Evolutionary conservation across 2,329 filamentous ascomycete genomes (phyloP), one percentile per base, ranked within the genome.

Genomic region (Podosphaera leucotricha): DNA sequence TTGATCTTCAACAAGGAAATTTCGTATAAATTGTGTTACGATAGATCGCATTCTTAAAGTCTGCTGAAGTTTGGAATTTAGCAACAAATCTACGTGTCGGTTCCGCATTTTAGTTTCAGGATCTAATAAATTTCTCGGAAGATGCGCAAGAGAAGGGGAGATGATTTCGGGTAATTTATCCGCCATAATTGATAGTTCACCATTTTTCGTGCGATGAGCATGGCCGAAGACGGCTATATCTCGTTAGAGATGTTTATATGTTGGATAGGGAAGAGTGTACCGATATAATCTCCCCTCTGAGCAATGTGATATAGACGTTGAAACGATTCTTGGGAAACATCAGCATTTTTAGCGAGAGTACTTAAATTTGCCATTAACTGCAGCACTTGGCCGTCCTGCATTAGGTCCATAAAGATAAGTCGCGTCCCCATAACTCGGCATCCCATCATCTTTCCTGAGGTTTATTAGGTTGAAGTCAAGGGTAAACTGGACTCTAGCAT

Each of bases 11-110:
- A 82, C 66, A 45, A 95, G 73, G 57, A 80, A 83, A 43, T 73
- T 68, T 30, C 84, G 75, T 50, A 95, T 67, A 50, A 73, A 71
- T 46, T 77, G 75, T 49, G 84, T 76, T 47, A 95, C 72, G 33
- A 74, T 64, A 0, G 84, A 77, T 30, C 87, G 76, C 20, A 90
- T 66, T 26, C 77, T 71, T 43, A 95, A 64, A 1, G 76, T 73
- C 55, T 90, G 75, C 11, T 75, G 65, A 2, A 75, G 69, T 35
- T 70, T 63, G 28, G 67, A 68, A 58, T 87, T 81, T 46, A 87
- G 77, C 24, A 94, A 70, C 60, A 92, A 74, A 60, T 94, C 83
- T 35, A 93, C 70, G 62, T 95, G 86, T 19, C 84, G 82, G 51
- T 80, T 75, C 49, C 79, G 73, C 35, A 79, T 76, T 50, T 75